These are phyloP conservation scores for Mortierella sp. DNA, from an alignment of 371 early-diverging fungal species.

Conservation along the genomic window DNA sequence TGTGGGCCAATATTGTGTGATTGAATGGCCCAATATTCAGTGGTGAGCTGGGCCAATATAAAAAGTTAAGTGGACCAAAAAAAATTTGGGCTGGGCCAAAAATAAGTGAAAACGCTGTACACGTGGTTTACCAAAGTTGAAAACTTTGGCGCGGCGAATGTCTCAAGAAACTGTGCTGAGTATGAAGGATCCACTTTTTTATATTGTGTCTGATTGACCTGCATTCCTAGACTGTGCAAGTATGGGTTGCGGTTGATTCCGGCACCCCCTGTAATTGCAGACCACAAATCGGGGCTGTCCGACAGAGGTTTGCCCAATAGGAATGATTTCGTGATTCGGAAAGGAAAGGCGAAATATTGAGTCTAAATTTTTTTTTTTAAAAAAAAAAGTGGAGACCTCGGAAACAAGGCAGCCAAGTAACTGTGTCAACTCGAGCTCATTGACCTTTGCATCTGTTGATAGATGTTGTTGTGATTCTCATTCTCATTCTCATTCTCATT, in stretches of 20 bases:
- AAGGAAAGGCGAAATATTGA: background rate
- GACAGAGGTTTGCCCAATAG: background rate
- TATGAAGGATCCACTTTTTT: constrained; percentile 1
- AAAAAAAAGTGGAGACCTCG: constrained; percentile 6
- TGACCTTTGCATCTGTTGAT: no score
- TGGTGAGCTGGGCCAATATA: no score
- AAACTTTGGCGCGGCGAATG: background rate
- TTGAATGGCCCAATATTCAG: no score
- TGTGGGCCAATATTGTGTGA: no score
- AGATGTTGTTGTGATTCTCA: background rate
- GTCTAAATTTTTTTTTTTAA: background rate
- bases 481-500: constrained; percentile 1
- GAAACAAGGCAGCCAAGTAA: background rate
- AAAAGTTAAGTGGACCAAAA: no score
- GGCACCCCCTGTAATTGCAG: background rate
- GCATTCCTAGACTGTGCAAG: background rate
- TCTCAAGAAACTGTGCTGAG: background rate
- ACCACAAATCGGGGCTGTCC: constrained; percentile 3
- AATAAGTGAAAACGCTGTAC: no score
- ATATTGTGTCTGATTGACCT: background rate
- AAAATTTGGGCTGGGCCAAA: no score
- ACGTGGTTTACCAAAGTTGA: background rate
- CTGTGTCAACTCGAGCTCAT: no score
- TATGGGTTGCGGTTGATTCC: constrained; percentile 2
- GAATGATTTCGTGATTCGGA: constrained; percentile 4